These are phyloP conservation scores for Cryptosporidium felis DNA, from an alignment of 169 alveolate genomes.

Conservation along the genomic window DNA sequence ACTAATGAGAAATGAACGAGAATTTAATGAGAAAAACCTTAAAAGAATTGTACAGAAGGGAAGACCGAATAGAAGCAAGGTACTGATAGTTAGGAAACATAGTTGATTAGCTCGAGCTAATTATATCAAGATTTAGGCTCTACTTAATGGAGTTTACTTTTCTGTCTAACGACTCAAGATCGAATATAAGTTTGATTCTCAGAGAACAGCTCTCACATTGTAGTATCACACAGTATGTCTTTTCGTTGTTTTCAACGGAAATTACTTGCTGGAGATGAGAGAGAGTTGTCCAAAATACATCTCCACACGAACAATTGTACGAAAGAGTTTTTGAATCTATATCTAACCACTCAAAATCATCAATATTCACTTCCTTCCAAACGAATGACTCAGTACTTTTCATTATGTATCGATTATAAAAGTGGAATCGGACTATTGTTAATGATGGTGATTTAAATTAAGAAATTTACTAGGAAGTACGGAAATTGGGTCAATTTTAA, in stretches of 20 bases:
- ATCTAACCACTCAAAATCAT: slow-evolving; percentile 45
- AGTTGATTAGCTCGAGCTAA: background rate
- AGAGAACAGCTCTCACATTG: slow-evolving; percentile 69
- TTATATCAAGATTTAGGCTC: background rate
- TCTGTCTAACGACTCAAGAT: background rate
- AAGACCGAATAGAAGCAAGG: slow-evolving; percentile 53
- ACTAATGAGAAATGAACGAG: background rate
- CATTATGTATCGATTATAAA: background rate
- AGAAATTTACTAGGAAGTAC: background rate
- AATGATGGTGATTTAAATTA: too few relatives aligned
- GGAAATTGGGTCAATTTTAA: slow-evolving; percentile 26
- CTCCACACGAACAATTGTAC: slow-evolving; percentile 62
- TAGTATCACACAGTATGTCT: background rate
- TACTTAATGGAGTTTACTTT: background rate
- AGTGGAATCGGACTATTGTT: too few relatives aligned
- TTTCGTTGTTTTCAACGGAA: background rate
- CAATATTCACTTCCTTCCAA: slow-evolving; percentile 20
- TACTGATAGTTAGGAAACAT: background rate
- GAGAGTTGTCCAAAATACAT: slow-evolving; percentile 21
- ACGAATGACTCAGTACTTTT: background rate
- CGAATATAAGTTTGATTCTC: slow-evolving; percentile 5
- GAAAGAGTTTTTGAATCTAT: slow-evolving; percentile 14
- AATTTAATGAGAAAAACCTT: slow-evolving; percentile 28
- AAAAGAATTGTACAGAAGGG: slow-evolving; percentile 14
- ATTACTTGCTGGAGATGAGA: background rate